These are phyloP conservation scores for Cydonia oblonga DNA, from an alignment of 331 rosid species.

Conservation along the genomic window DNA sequence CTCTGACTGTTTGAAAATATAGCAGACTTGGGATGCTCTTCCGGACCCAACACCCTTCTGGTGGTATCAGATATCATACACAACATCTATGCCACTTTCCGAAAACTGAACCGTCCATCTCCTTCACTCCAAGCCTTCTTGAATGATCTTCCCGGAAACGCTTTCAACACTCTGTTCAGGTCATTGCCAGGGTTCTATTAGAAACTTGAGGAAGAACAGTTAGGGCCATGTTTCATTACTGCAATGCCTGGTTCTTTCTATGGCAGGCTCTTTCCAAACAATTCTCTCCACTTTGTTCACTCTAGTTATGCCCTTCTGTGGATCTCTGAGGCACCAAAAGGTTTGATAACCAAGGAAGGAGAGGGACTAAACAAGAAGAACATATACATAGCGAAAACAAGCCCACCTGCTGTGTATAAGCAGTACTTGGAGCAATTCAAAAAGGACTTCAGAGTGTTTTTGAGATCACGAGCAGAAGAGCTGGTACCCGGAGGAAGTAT, in stretches of 20 bases:
- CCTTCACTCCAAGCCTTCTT: slow-evolving; percentile 20
- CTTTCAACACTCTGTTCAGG: slow-evolving; percentile 33
- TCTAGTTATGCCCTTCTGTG: slow-evolving; percentile 17
- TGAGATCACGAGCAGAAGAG: slow-evolving; percentile 23
- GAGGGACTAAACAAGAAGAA: slow-evolving; percentile 30
- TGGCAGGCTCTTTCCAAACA: slow-evolving; percentile 37
- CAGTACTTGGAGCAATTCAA: slow-evolving; percentile 28
- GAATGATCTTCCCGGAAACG: slow-evolving; percentile 32
- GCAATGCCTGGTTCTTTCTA: slow-evolving; percentile 42
- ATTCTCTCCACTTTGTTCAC: slow-evolving; percentile 30
- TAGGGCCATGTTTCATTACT: slow-evolving; percentile 27
- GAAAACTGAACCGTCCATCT: background rate
- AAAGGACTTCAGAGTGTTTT: slow-evolving; percentile 26
- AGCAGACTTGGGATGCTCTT: slow-evolving; percentile 41
- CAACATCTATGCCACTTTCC: background rate
- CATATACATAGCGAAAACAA: slow-evolving; percentile 23
- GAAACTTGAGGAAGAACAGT: slow-evolving; percentile 6
- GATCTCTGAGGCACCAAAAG: background rate
- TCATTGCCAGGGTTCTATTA: slow-evolving; percentile 22
- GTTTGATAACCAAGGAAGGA: background rate
- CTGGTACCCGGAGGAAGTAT: slow-evolving; percentile 31
- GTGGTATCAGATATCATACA: slow-evolving; percentile 15
- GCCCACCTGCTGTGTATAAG: slow-evolving; percentile 31
- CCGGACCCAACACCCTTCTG: slow-evolving; percentile 41
- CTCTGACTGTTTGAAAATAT: background rate